Percentiles rank a stretch among this genome's conserved stretches.
phyloP scores from a whole-genome alignment of 305 asterid genomes.

The Coffea humblotiana region DNA sequence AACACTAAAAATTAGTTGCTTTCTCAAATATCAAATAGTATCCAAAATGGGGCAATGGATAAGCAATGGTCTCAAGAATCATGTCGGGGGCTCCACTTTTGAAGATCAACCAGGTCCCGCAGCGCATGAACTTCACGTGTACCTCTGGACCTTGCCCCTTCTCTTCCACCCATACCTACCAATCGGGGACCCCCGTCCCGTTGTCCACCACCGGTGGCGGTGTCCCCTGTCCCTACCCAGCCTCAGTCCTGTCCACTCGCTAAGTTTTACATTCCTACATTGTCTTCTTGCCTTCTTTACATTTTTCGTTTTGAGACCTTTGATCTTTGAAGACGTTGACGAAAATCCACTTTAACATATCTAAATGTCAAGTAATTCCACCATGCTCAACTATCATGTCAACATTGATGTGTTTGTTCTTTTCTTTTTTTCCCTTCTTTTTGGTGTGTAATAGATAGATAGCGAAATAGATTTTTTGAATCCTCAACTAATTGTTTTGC shows the following conservation, averaged over 20 bases:
- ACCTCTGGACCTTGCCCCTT: conserved; percentile 20
- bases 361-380: neutral
- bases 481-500: neutral
- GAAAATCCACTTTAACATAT: neutral
- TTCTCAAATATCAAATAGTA: neutral
- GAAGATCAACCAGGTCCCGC: conserved; percentile 26
- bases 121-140: conserved; percentile 49
- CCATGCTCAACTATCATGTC: neutral
- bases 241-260: conserved; percentile 4
- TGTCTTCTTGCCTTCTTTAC: neutral
- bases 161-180: neutral
- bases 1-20: neutral
- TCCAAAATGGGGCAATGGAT: neutral
- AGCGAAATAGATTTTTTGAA: neutral
- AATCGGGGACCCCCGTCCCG: neutral
- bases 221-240: neutral
- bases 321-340: neutral
- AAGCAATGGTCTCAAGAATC: conserved; percentile 11
- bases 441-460: neutral
- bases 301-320: neutral
- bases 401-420: neutral
- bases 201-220: neutral
- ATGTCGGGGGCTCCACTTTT: conserved; percentile 10
- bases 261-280: neutral
- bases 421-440: neutral